phyloP scores from a whole-genome alignment of 805 yeast genomes.

The Nakazawaea populi region DNA sequence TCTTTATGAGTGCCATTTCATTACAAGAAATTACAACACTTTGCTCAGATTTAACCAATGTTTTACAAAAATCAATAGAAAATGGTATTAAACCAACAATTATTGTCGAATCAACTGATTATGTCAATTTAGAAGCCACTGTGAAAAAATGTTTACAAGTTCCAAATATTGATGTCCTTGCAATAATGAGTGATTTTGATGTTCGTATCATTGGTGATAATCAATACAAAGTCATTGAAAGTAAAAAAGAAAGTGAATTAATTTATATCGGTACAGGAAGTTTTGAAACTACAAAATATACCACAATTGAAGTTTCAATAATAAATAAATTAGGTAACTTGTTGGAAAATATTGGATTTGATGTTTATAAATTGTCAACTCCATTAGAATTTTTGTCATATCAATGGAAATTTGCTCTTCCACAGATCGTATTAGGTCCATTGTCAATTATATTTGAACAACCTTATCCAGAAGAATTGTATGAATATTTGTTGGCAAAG shows the following conservation, averaged over 20 bases:
- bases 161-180: constrained; percentile 33
- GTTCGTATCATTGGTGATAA: constrained; percentile 33
- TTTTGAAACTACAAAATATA: constrained; percentile 37
- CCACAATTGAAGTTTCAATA: constrained; percentile 32
- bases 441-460: constrained; percentile 69
- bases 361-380: constrained; percentile 43
- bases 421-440: constrained; percentile 74
- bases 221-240: constrained; percentile 28
- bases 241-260: constrained; percentile 37
- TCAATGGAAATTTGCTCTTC: constrained; percentile 84
- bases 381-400: constrained; percentile 58
- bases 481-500: constrained; percentile 70
- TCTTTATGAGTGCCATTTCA: constrained; percentile 41
- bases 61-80: constrained; percentile 21
- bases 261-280: constrained; percentile 33
- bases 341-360: constrained; percentile 33
- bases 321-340: constrained; percentile 30
- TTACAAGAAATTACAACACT: constrained; percentile 44
- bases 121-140: constrained; percentile 67
- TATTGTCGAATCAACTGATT: constrained; percentile 65
- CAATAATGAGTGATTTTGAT: constrained; percentile 61
- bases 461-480: constrained; percentile 52
- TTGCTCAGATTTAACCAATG: constrained; percentile 29
- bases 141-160: constrained; percentile 36
- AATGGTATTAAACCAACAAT: constrained; percentile 38